These are phyloP conservation scores for Claviceps sorghi DNA, from an alignment of 2,329 filamentous ascomycete species.

Conservation along the genomic window DNA sequence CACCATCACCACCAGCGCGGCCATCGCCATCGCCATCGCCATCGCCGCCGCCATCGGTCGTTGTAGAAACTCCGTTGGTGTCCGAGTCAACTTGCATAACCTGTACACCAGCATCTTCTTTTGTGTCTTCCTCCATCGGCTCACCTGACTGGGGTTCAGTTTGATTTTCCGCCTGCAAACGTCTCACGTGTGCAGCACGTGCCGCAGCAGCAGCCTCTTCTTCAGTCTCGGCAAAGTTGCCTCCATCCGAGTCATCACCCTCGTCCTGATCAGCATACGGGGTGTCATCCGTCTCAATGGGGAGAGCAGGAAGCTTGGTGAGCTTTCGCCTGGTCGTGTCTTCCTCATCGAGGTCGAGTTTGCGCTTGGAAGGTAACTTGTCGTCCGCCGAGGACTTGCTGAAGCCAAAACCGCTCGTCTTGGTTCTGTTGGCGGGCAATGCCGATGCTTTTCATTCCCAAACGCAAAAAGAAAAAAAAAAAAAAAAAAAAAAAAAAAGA, in stretches of 20 bases:
- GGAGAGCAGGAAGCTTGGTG: conserved; percentile 71
- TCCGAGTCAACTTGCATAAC: conserved; percentile 12
- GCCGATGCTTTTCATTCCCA: conserved; percentile 29
- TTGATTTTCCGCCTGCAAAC: conserved; percentile 38
- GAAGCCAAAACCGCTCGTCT: conserved; percentile 75
- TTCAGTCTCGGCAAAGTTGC: conserved; percentile 67
- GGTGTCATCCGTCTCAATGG: conserved; percentile 48
- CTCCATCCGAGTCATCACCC: conserved; percentile 59
- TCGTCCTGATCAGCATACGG: conserved; percentile 49
- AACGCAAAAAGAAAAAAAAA: too few species aligned
- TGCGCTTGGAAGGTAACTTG: conserved; percentile 54
- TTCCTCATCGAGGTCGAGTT: conserved; percentile 76
- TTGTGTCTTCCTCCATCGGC: conserved; percentile 20
- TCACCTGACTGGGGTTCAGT: conserved; percentile 31
- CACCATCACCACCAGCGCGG: conserved; percentile 7
- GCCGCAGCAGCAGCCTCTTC: conserved; percentile 79
- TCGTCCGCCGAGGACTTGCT: conserved; percentile 54
- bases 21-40: not conserved
- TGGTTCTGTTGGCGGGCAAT: conserved; percentile 53
- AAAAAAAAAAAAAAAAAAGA: too few species aligned
- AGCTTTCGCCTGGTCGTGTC: conserved; percentile 77
- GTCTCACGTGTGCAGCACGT: conserved; percentile 70
- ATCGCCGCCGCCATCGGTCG: not conserved
- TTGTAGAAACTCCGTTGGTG: conserved; percentile 11
- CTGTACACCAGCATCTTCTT: conserved; percentile 8